phyloP scores from a whole-genome alignment of 2,329 filamentous ascomycete species.

The Rhinocladiella mackenziei region DNA sequence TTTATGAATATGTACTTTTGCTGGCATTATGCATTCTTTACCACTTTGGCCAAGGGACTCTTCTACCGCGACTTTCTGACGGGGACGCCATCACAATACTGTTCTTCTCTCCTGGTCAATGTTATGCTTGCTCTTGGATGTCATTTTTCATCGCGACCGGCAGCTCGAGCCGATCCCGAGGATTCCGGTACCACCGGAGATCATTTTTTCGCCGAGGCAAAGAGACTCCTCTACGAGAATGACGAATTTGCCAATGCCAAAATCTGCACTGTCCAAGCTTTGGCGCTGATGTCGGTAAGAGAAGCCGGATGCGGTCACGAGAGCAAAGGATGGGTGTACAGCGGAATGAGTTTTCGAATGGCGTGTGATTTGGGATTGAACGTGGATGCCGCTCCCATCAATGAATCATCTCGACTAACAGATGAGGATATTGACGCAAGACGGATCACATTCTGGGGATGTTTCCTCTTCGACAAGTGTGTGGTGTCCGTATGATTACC shows the following conservation, averaged over 20 bases:
- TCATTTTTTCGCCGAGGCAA: constrained; percentile 93
- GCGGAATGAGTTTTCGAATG: constrained; percentile 98
- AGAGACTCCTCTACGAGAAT: constrained; percentile 80
- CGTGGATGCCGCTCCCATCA: constrained; percentile 68
- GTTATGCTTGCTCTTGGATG: constrained; percentile 89
- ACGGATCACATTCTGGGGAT: constrained; percentile 93
- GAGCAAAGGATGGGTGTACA: constrained; percentile 96
- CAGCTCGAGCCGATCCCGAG: constrained; percentile 65
- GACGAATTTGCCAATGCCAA: constrained; percentile 89
- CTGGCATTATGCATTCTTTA: constrained; percentile 97
- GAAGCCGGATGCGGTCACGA: constrained; percentile 93
- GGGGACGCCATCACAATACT: constrained; percentile 70
- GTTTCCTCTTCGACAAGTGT: constrained; percentile 91
- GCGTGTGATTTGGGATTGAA: constrained; percentile 90
- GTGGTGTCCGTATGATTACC: constrained; percentile 21
- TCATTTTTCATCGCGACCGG: constrained; percentile 77
- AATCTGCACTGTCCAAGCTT: constrained; percentile 84
- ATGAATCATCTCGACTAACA: constrained; percentile 58
- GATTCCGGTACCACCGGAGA: constrained; percentile 86
- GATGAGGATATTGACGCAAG: constrained; percentile 86
- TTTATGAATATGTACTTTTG: constrained; percentile 97
- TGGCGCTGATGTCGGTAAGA: constrained; percentile 91
- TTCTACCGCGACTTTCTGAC: constrained; percentile 82
- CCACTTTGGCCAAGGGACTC: constrained; percentile 76
- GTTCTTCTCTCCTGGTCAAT: constrained; percentile 85